Conservation (phyloP, 1,139 yeast species). For the Debaryomyces psychrophilus region DNA sequence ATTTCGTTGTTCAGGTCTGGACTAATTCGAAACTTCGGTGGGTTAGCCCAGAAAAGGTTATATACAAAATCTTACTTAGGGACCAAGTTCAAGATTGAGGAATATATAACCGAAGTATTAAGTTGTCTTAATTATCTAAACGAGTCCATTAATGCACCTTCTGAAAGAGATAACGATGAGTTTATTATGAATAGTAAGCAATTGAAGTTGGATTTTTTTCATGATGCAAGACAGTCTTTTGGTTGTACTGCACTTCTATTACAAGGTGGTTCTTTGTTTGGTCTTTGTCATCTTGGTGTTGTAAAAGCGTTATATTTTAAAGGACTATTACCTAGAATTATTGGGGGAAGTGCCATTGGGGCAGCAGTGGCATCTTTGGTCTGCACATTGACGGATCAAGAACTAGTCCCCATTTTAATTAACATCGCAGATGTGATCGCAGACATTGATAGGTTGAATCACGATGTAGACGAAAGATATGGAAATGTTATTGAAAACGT, state of each 20-base stretch:
- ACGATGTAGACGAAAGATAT: constrained; percentile 64
- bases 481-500: constrained; percentile 72
- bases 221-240: constrained; percentile 84
- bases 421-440: constrained; percentile 55
- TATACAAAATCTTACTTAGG: constrained; percentile 86
- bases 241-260: constrained; percentile 89
- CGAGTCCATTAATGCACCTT: constrained; percentile 35
- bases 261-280: constrained; percentile 94
- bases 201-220: constrained; percentile 79
- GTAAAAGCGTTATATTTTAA: constrained; percentile 76
- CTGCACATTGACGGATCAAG: constrained; percentile 65
- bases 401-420: constrained; percentile 52
- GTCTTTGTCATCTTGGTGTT: constrained; percentile 91
- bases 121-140: constrained; percentile 63
- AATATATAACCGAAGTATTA: constrained; percentile 76
- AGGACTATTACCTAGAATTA: constrained; percentile 76
- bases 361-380: constrained; percentile 89
- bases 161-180: constrained; percentile 32
- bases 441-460: constrained; percentile 47
- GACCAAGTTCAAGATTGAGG: constrained; percentile 85
- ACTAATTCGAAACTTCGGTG: constrained; percentile 85
- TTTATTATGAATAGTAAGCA: constrained; percentile 55
- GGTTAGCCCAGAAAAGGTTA: constrained; percentile 77
- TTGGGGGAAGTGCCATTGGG: constrained; percentile 95
- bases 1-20: constrained; percentile 81